These are phyloP conservation scores for Massariosphaeria phaeospora DNA, from an alignment of 495 filamentous ascomycete species.

Conservation along the genomic window DNA sequence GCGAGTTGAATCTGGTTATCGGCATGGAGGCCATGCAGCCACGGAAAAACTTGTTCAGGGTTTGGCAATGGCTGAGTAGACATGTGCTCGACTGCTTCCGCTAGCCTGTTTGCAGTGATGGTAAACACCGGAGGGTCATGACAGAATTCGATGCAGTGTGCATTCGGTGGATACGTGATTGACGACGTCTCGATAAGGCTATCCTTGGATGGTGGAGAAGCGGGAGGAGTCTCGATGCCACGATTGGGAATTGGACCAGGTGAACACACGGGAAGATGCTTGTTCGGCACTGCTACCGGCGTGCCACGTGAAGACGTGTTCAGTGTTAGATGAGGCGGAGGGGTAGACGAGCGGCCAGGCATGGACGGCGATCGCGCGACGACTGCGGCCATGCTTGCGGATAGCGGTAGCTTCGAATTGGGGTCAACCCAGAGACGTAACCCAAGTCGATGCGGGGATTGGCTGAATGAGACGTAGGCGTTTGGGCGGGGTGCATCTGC, in stretches of 20 bases:
- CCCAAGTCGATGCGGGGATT: neutral
- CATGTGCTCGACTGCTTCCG: slow-evolving; percentile 65
- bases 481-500: neutral
- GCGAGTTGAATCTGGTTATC: slow-evolving; percentile 81
- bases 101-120: slow-evolving; percentile 63
- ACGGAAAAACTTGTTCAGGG: slow-evolving; percentile 83
- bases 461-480: neutral
- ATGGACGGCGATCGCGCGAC: slow-evolving; percentile 34
- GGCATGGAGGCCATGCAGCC: slow-evolving; percentile 92
- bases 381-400: slow-evolving; percentile 37
- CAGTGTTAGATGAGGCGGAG: slow-evolving; percentile 45
- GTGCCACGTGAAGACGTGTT: slow-evolving; percentile 49
- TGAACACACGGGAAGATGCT: slow-evolving; percentile 81
- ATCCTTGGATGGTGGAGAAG: slow-evolving; percentile 55
- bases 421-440: slow-evolving; percentile 6
- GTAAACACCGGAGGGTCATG: slow-evolving; percentile 62
- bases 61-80: slow-evolving; percentile 77
- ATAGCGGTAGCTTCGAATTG: neutral
- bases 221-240: slow-evolving; percentile 60
- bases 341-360: slow-evolving; percentile 34
- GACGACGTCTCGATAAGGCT: slow-evolving; percentile 54
- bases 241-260: slow-evolving; percentile 63
- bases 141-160: slow-evolving; percentile 47
- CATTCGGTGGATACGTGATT: slow-evolving; percentile 41
- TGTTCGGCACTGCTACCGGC: slow-evolving; percentile 71